Base-by-base conservation (phyloP, 2,329 filamentous ascomycete species). In the Talaromyces sp. region DNA sequence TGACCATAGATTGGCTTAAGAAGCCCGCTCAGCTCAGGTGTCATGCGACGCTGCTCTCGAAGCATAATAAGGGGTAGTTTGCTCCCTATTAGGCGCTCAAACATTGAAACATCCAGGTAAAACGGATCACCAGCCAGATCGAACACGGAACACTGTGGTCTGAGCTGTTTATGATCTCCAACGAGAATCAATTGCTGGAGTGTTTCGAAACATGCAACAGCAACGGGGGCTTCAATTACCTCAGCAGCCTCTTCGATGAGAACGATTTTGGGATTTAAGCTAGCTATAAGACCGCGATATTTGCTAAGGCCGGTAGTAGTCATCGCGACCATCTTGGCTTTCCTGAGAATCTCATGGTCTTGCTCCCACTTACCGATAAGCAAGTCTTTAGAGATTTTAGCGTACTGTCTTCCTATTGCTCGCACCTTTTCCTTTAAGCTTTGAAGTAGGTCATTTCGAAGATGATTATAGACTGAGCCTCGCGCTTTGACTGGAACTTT, bases 301-400 rank as follows among this genome's bases (percentile, higher is more conserved):
- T 95, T 95, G 70, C 86, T 87, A 8, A 95, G 68, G 1, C 90
- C 90, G 0, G 91, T 95, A 0, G 88, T 91, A 0, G 91, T 96
- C 77, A 86, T 80, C 8, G 85, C 85, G 47, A 88, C 79, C 22
- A 88, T 67, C 50, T 79, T 82, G 4, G 82, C 75, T 46, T 82
- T 82, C 30, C 82, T 81, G 3, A 93, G 73, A 20, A 90, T 77
- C 19, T 81, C 72, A 8, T 80, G 72, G 53, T 90, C 83, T 32
- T 78, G 76, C 52, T 86, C 80, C 78, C 82, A 87, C 22, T 77
- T 80, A 14, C 80, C 80, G 17, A 82, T 78, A 46, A 82, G 84
- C 7, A 84, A 70, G 13, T 84, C 75, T 10, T 74, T 73, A 27
- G 82, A 81, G 3, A 77, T 72, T 1, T 73, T 64, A 10, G 78